Conservation (phyloP, 495 filamentous ascomycete species). For the Monascus purpureus region DNA sequence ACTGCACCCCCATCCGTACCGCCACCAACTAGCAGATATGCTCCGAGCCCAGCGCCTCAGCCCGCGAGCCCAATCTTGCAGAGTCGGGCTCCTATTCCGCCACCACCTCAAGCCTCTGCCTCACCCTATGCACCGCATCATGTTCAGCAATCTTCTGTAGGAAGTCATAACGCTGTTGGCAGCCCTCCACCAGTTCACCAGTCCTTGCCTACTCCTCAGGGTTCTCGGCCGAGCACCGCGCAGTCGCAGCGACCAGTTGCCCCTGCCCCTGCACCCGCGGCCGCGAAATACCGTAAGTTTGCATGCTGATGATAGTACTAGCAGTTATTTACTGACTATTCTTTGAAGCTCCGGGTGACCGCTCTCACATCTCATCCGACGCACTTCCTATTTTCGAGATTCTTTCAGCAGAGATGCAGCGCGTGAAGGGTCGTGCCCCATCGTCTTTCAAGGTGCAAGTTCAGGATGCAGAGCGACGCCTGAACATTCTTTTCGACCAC, state of each 20-base stretch:
- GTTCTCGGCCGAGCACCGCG: constrained; percentile 37
- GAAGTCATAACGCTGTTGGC: constrained; percentile 34
- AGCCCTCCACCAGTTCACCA: constrained; percentile 27
- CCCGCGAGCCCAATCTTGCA: constrained; percentile 28
- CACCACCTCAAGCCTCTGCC: constrained; percentile 35
- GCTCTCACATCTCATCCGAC: constrained; percentile 68
- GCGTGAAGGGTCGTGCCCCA: constrained; percentile 72
- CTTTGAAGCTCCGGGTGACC: constrained; percentile 59
- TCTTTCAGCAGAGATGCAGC: constrained; percentile 71
- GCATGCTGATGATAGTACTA: background rate
- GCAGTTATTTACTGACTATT: constrained; percentile 4
- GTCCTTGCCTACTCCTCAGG: constrained; percentile 31
- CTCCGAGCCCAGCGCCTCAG: constrained; percentile 59
- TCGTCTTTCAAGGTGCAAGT: constrained; percentile 70
- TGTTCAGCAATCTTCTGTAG: constrained; percentile 20
- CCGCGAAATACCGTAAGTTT: constrained; percentile 52
- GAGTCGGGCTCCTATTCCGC: constrained; percentile 28
- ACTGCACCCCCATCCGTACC: constrained; percentile 65
- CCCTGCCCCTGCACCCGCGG: constrained; percentile 32
- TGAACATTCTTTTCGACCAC: constrained; percentile 87
- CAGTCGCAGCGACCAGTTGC: constrained; percentile 32
- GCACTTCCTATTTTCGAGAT: constrained; percentile 71
- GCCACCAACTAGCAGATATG: constrained; percentile 70
- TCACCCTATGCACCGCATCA: constrained; percentile 48
- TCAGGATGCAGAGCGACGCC: constrained; percentile 79